phyloP scores from a whole-genome alignment of 1,139 yeast genomes.

The Kazachstania sp. region DNA sequence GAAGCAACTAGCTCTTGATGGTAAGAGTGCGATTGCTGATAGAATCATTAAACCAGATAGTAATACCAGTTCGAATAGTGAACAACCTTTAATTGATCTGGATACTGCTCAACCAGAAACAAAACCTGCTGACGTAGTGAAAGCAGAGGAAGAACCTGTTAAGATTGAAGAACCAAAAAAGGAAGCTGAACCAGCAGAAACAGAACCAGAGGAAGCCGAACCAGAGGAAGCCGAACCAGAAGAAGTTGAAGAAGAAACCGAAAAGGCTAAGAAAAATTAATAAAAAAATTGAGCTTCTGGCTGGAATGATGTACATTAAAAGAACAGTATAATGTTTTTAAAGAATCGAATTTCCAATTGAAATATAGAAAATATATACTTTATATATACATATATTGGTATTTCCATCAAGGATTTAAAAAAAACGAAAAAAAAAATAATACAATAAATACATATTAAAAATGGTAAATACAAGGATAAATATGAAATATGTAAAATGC shows the following conservation, averaged over 20 bases:
- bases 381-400: too few species aligned
- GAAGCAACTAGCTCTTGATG: constrained; percentile 40
- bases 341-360: too few species aligned
- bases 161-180: not conserved
- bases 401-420: not conserved
- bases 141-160: not conserved
- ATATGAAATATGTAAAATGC: too few species aligned
- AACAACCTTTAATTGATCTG: constrained; percentile 33
- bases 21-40: constrained; percentile 52
- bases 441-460: too few species aligned
- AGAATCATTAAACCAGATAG: constrained; percentile 36
- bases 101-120: constrained; percentile 9
- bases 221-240: too few species aligned
- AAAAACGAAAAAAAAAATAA: not conserved
- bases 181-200: too few species aligned
- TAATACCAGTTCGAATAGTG: constrained; percentile 29
- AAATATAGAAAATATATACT: not conserved
- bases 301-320: not conserved
- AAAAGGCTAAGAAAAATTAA: not conserved
- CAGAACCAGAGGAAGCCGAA: too few species aligned
- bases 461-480: not conserved
- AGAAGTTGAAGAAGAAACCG: not conserved
- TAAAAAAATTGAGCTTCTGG: not conserved
- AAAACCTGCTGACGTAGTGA: not conserved
- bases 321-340: too few species aligned